Percentiles rank a stretch among this genome's conserved stretches.
phyloP scores from a whole-genome alignment of 2,329 filamentous ascomycete species.

The Eutypella sp. region DNA sequence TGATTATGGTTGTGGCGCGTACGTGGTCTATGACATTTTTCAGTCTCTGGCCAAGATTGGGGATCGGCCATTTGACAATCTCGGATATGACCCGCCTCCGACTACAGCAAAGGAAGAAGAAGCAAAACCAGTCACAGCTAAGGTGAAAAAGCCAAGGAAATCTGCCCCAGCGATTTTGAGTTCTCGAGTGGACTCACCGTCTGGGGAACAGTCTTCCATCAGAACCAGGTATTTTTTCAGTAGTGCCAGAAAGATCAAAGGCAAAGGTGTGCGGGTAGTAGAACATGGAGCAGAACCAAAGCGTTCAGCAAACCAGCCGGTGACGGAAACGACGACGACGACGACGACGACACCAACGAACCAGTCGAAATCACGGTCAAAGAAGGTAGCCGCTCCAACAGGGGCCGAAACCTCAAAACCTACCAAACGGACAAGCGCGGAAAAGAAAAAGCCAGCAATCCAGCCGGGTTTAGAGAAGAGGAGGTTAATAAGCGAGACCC shows the following conservation, averaged over 20 bases:
- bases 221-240: conserved; percentile 10
- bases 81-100: conserved; percentile 30
- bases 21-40: conserved; percentile 27
- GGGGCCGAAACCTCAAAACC: too few relatives aligned
- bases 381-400: too few relatives aligned
- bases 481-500: not conserved
- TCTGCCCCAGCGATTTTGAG: conserved; percentile 33
- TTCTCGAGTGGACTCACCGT: not conserved
- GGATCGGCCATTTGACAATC: conserved; percentile 25
- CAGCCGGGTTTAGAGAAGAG: conserved; percentile 14
- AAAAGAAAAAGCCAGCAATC: too few relatives aligned
- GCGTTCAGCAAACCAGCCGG: too few relatives aligned
- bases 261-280: conserved; percentile 19
- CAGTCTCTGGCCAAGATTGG: conserved; percentile 27
- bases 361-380: too few relatives aligned
- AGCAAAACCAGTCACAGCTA: conserved; percentile 11
- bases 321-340: too few relatives aligned
- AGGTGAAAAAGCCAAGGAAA: conserved; percentile 32
- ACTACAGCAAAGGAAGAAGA: conserved; percentile 12
- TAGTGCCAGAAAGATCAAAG: conserved; percentile 16
- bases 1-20: conserved; percentile 27
- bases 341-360: too few relatives aligned
- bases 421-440: too few relatives aligned
- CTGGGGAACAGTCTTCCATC: conserved; percentile 1
- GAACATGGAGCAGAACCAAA: conserved; percentile 17